phyloP scores from a whole-genome alignment of 2,329 filamentous ascomycete genomes.

The Fusarium siculi region DNA sequence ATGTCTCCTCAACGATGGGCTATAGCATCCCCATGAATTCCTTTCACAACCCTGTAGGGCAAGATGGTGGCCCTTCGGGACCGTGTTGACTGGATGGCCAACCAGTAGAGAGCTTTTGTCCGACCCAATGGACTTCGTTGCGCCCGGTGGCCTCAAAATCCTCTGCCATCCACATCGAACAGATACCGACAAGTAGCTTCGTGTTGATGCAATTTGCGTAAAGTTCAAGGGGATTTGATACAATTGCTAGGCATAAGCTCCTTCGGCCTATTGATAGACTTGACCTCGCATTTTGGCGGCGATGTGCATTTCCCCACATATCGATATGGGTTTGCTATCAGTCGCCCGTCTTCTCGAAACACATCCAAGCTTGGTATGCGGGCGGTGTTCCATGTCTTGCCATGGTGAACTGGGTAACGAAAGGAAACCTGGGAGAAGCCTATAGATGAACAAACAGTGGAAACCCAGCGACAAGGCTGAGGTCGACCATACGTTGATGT shows the following conservation, averaged over 20 bases:
- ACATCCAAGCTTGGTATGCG: not conserved
- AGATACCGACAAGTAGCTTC: not conserved
- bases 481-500: not conserved
- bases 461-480: not conserved
- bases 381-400: not conserved
- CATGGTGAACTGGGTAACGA: not conserved
- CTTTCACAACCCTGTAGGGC: conserved; percentile 34
- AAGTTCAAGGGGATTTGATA: not conserved
- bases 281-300: not conserved
- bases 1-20: conserved; percentile 36
- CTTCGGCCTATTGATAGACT: not conserved
- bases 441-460: not conserved
- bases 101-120: conserved; percentile 10
- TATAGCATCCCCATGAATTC: conserved; percentile 43
- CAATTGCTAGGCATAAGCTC: not conserved
- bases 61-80: conserved; percentile 32
- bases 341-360: not conserved
- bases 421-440: not conserved
- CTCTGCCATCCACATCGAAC: not conserved
- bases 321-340: not conserved
- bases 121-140: not conserved
- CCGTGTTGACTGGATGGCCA: conserved; percentile 38
- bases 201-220: not conserved
- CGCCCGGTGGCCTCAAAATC: not conserved
- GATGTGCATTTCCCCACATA: not conserved